Evolutionary conservation across 805 yeast species (phyloP), one percentile per base, ranked within the genome.

Genomic region (Komagataella kurtzmanii): DNA sequence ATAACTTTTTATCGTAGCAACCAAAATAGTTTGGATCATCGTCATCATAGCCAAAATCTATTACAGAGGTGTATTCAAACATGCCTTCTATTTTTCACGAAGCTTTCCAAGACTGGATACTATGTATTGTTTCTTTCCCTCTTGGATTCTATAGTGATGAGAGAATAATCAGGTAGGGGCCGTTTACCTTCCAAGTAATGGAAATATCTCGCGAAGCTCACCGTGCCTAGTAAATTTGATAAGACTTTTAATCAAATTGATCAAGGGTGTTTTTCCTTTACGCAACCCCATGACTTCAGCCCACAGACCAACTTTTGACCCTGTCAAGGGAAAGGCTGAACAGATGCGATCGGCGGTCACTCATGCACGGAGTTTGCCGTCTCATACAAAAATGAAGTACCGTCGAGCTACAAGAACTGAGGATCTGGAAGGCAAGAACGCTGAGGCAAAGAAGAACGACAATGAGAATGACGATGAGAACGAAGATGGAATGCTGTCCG

Each of bases 11-110:
- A 12, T 53, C 58, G 2, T 58, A 58, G 24, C 71, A 74, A 0
- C 95, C 95, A 56, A 77, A 77, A 64, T 86, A 85, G 50, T 87
- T 68, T 1, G 93, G 90, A 56, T 87, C 81, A 24, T 73, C 66
- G 14, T 70, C 73, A 5, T 79, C 79, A 61, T 91, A 90, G 23
- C 90, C 98, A 70, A 79, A 91, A 66, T 91, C 98, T 55, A 81
- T 80, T 17, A 88, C 79, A 0, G 80, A 74, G 40, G 47, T 45
- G 47, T 45, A 45, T 44, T 44, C 46, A 44, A 44, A 44, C 23
- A 44, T 17, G 23, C 46, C 46, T 44, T 44, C 46, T 7, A 44
- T 14, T 12, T 44, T 44, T 18, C 40, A 30, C 40, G 14, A 44
- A 44, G 23, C 46, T 44, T 44, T 7, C 19, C 19, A 44, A 17